Evolutionary conservation across 2,329 filamentous ascomycete genomes (phyloP).

Genomic region (Alternaria ethzedia): DNA sequence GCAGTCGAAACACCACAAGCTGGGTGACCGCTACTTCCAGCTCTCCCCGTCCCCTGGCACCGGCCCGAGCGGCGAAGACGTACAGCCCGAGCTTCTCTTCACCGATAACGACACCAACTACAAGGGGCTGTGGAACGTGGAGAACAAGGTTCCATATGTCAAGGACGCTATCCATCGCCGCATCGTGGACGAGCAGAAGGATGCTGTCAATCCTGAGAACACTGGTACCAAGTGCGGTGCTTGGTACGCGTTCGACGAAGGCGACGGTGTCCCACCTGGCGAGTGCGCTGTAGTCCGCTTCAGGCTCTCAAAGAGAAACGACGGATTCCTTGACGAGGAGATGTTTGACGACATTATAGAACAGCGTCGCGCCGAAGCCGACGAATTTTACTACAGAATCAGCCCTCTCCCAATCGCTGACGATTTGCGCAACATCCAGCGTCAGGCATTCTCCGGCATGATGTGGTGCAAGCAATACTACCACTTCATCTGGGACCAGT

Average conservation of each 20-base stretch:
- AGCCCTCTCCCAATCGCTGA: conserved; percentile 93
- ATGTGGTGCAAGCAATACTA: conserved; percentile 99
- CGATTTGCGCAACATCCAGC: conserved; percentile 91
- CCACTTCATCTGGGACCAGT: conserved; percentile 96
- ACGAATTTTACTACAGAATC: conserved; percentile 94
- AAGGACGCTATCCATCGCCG: conserved; percentile 94
- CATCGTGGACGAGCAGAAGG: conserved; percentile 82
- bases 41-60: conserved; percentile 90
- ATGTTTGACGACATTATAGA: conserved; percentile 91
- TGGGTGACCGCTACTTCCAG: conserved; percentile 83
- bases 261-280: conserved; percentile 82
- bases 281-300: conserved; percentile 97
- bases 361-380: conserved; percentile 83
- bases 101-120: conserved; percentile 96
- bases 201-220: conserved; percentile 78
- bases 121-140: conserved; percentile 73
- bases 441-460: conserved; percentile 94
- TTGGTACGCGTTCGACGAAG: conserved; percentile 92
- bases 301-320: conserved; percentile 76
- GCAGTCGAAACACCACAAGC: conserved; percentile 77
- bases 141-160: conserved; percentile 81
- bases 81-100: conserved; percentile 84
- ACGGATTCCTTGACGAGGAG: conserved; percentile 88
- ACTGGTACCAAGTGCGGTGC: conserved; percentile 88
- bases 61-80: conserved; percentile 78